Conservation (phyloP, 257 asterid genomes). For the Leonotis leonurus region DNA sequence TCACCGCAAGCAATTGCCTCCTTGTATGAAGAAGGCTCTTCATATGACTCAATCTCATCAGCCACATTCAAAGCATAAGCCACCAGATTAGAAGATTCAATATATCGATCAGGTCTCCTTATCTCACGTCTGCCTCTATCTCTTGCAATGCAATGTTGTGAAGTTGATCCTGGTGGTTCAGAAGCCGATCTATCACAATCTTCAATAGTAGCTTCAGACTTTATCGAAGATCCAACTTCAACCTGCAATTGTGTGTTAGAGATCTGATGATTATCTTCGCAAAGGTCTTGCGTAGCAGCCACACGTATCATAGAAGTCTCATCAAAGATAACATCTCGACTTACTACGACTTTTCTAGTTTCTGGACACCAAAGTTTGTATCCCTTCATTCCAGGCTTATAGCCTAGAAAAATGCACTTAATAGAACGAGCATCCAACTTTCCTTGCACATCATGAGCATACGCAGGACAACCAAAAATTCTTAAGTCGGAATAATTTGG, state of each 20-base stretch:
- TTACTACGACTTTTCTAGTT: background rate
- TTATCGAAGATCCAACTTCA: background rate
- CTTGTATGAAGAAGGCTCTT: background rate
- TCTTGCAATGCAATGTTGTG: background rate
- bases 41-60: background rate
- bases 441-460: background rate
- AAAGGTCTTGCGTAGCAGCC: background rate
- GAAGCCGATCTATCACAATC: background rate
- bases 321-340: background rate
- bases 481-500: background rate
- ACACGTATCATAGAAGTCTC: background rate
- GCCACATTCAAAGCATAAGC: background rate
- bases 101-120: too few relatives aligned
- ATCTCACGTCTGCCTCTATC: background rate
- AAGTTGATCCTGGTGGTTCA: background rate
- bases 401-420: background rate
- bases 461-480: background rate
- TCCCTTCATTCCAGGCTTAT: background rate
- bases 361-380: background rate
- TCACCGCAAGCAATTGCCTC: background rate
- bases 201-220: too few relatives aligned
- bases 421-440: background rate
- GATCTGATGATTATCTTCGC: background rate
- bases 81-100: background rate
- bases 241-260: background rate